Evolutionary conservation across 2,329 filamentous ascomycete genomes (phyloP).

Genomic region (Mycosphaerella sp.): DNA sequence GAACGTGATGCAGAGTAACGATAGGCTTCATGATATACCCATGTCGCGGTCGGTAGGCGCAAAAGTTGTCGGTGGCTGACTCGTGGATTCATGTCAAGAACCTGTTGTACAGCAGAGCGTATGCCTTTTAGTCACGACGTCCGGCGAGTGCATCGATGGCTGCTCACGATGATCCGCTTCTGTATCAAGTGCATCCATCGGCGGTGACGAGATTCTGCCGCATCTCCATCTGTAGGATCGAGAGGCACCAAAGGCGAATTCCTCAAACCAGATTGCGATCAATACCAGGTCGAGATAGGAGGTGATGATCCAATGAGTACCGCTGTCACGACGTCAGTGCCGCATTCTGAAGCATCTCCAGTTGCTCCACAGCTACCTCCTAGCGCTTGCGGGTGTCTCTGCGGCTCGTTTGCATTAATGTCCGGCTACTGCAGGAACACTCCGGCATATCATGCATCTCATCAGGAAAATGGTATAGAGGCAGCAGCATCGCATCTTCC

Average conservation of each 20-base stretch:
- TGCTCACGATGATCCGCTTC: background rate
- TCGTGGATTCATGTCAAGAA: background rate
- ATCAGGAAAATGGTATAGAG: no score
- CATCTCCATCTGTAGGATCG: background rate
- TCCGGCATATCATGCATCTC: background rate
- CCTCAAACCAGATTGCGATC: conserved; percentile 3
- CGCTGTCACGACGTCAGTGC: background rate
- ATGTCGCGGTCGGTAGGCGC: background rate
- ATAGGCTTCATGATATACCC: conserved; percentile 5
- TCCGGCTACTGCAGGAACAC: background rate
- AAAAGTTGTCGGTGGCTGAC: conserved; percentile 4
- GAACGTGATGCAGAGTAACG: conserved; percentile 1
- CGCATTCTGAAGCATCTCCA: background rate
- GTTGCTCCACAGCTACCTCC: background rate
- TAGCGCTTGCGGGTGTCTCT: background rate
- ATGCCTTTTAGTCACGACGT: background rate
- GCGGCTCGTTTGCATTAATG: background rate
- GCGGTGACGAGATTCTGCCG: background rate
- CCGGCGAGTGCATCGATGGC: background rate
- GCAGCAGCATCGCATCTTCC: no score
- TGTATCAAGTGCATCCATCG: background rate
- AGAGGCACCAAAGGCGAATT: conserved; percentile 6
- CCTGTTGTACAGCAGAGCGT: background rate
- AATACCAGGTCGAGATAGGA: background rate
- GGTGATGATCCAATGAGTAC: background rate